Base-by-base conservation (phyloP, 495 filamentous ascomycete genomes). In the Stereocaulon alpinum region DNA sequence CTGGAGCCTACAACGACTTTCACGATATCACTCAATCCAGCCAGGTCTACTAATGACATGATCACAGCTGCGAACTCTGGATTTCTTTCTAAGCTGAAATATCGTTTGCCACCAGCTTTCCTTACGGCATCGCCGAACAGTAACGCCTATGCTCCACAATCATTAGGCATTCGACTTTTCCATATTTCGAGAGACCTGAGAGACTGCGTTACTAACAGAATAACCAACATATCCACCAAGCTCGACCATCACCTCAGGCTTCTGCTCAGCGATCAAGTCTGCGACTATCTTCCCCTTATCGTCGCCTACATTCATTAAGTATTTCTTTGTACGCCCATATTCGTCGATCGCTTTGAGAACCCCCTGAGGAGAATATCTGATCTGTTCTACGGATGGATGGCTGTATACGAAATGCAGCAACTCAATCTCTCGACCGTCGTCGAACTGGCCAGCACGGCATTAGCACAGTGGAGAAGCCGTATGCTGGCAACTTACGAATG, bases 181-280 rank as follows among this genome's bases (percentile, higher is more conserved):
- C 20, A 10, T 30, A 20, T 40, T 29, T 50, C 10, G 30, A 18
- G 6, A n/a, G 32, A 22, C 30, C n/a, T 15, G 1, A 20, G 1
- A 12, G 22, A n/a, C 20, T 20, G 30, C n/a, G 18, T 20, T 18
- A 44, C 27, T 30, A 27, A 44, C 37, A n/a, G 55, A 47, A 73
- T 91, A 93, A 45, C 89, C 89, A 34, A 90, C 74, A 70, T 91
- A 94, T 50, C 86, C 85, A 43, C 89, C 89, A 4, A 92, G 78
- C 68, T 94, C 89, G 50, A 93, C 80, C 76, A 91, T 86, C 6
- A 74, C 75, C 42, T 78, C 63, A 0, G 89, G 89, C 67, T 84
- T 86, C 50, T 77, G 65, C 57, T 85, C 72, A 12, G 70, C 68
- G 58, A 93, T 89, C 9, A 89, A 66, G 32, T 84, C 72, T 0